These are phyloP conservation scores for Solanum aculeatissimum DNA, from an alignment of 305 asterid species.

Conservation along the genomic window DNA sequence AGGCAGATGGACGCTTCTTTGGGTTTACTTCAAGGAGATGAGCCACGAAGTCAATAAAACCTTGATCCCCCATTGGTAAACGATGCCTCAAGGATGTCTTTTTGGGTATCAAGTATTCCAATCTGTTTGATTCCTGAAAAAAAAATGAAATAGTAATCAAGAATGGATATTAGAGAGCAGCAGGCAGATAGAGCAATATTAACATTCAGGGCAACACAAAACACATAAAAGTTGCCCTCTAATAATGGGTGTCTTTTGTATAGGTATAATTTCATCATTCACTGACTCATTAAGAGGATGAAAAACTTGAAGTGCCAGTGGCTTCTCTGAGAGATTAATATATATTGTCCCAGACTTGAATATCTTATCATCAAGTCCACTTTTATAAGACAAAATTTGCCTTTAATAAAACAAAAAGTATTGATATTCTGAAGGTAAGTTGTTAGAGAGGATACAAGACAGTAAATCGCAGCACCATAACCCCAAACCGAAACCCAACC, in stretches of 20 bases:
- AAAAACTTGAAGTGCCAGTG: neutral
- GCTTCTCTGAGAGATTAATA: neutral
- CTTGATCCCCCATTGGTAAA: conserved; percentile 99
- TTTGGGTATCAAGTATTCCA: conserved; percentile 90
- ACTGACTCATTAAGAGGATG: neutral
- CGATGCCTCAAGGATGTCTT: conserved; percentile 90
- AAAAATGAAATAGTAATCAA: neutral
- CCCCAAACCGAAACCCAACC: neutral
- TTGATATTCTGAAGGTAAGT: neutral
- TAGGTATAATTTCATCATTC: neutral
- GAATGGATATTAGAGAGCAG: neutral
- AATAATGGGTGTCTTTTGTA: neutral
- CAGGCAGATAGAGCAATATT: neutral
- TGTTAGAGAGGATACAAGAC: neutral
- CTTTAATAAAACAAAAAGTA: neutral
- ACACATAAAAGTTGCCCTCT: neutral
- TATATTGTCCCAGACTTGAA: neutral
- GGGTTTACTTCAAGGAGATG: conserved; percentile 87
- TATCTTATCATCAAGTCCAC: neutral
- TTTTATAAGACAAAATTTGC: neutral
- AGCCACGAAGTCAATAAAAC: conserved; percentile 82
- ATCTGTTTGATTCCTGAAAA: conserved; percentile 67
- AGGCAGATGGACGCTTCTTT: conserved; percentile 77
- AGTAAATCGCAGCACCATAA: neutral
- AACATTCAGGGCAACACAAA: neutral